Conservation (phyloP, 352 stramenopile species). For the Achlya hypogyna region DNA sequence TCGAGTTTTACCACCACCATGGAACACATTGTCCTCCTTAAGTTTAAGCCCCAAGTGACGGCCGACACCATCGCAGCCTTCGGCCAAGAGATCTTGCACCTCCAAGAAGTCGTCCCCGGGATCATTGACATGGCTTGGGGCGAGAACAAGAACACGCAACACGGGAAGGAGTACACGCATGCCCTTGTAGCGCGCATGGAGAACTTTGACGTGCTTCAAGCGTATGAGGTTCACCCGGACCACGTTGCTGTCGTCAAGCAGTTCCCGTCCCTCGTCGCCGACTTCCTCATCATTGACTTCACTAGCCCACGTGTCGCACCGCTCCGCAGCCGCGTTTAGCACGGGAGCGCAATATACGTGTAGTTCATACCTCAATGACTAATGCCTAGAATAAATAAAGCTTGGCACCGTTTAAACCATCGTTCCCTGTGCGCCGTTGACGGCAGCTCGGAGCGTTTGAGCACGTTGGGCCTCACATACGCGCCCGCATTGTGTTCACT, state of each 20-base stretch:
- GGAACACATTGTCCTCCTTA: constrained; percentile 18
- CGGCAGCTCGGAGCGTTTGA: too few relatives aligned
- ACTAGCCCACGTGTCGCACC: background rate
- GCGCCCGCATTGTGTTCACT: too few relatives aligned
- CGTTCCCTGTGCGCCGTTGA: too few relatives aligned
- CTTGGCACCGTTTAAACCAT: too few relatives aligned
- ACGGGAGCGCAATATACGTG: background rate
- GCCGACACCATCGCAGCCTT: background rate
- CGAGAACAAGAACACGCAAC: constrained; percentile 6
- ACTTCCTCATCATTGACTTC: constrained; percentile 8
- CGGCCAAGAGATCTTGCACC: background rate
- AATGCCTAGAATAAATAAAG: too few relatives aligned
- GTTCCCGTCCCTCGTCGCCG: background rate
- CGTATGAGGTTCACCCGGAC: constrained; percentile 12
- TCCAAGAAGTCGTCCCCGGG: constrained; percentile 16
- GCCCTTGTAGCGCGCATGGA: constrained; percentile 5
- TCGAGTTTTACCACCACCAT: background rate
- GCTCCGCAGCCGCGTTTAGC: background rate
- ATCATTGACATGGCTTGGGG: constrained; percentile 16
- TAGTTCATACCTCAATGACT: too few relatives aligned
- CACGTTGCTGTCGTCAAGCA: background rate
- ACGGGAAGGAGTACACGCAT: constrained; percentile 6
- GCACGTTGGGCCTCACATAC: too few relatives aligned
- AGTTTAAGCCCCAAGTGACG: constrained; percentile 2
- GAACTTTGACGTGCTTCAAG: background rate